Base-by-base conservation (phyloP, 2,329 filamentous ascomycete species). In the Neurospora sp. region DNA sequence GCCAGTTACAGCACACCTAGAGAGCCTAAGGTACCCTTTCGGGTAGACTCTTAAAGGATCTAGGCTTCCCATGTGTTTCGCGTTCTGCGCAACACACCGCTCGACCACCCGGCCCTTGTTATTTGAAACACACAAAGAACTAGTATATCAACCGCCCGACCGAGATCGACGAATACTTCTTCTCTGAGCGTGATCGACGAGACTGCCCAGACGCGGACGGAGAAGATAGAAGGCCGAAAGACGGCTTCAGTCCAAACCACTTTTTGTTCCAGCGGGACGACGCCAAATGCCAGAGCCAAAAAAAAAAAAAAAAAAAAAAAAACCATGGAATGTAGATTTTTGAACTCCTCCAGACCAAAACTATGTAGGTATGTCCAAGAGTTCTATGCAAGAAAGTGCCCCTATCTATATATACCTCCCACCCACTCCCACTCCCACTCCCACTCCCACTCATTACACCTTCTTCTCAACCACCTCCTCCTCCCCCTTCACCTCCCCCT, bases 401-500 rank as follows among this genome's bases (percentile, higher is more conserved):
- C 10, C 19, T 19, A 15, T 52, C 46, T 52, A 52, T 52, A 52
- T 52, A 52, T 52, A 15, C 8, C 19, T 52, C n/a, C 8, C 8
- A 10, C 19, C n/a, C 43, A 28, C 23, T 57, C 23, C 23, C 52
- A 4, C 6, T 17, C 52, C 23, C 12, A 5, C 4, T 17, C 12
- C 23, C 46, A 33, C 12, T 28, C 23, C 23, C 23, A 28, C 23
- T 28, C 3, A 62, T 62, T 33, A 62, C 15, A 0, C 28, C 52
- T 62, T 62, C 12, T 28, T 62, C 52, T 62, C 52, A 33, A 33
- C 67, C 46, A n/a, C 37, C 46, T 62, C 38, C 6, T 38, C 17
- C 33, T 28, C 69, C 40, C 69, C 57, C 19, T 66, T 69, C 33
- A 41, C 57, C 68, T 65, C 69, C 62, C 46, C 68, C 37, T 72